These are phyloP conservation scores for Saccharomyces uvarum DNA, from an alignment of 1,139 yeast genomes.

Conservation along the genomic window DNA sequence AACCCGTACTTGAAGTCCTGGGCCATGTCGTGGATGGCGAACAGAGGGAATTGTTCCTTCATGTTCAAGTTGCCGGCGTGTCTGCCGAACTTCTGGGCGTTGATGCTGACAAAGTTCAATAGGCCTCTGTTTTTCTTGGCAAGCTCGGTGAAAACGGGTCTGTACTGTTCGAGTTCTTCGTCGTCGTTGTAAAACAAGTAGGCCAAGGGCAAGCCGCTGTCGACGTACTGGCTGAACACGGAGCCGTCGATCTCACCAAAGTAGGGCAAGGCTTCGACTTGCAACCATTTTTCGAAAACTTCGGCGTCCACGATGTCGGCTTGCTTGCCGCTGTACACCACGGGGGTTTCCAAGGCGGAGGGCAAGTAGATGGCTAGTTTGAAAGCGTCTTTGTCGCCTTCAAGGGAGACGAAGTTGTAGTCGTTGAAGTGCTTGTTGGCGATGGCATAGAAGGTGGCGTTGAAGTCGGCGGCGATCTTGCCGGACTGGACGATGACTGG, in stretches of 20 bases:
- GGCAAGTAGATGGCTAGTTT: slow-evolving; percentile 12
- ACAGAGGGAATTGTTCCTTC: slow-evolving; percentile 80
- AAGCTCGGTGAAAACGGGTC: slow-evolving; percentile 47
- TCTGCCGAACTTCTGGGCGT: slow-evolving; percentile 72
- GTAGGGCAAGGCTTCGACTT: slow-evolving; percentile 68
- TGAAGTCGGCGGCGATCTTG: slow-evolving; percentile 18
- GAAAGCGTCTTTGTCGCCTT: slow-evolving; percentile 33
- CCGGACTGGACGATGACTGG: slow-evolving; percentile 35
- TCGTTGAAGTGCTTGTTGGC: slow-evolving; percentile 22
- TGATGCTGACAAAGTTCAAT: slow-evolving; percentile 81
- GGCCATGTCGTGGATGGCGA: slow-evolving; percentile 71
- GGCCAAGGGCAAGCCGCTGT: slow-evolving; percentile 68
- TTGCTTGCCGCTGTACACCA: slow-evolving; percentile 32
- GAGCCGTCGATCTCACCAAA: slow-evolving; percentile 87
- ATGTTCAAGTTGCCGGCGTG: slow-evolving; percentile 87
- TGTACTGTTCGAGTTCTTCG: slow-evolving; percentile 56
- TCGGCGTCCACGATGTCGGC: slow-evolving; percentile 29
- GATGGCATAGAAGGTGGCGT: slow-evolving; percentile 24
- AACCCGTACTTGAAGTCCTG: slow-evolving; percentile 71
- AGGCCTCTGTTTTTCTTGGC: slow-evolving; percentile 75
- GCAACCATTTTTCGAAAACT: slow-evolving; percentile 48
- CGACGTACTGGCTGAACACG: slow-evolving; percentile 70
- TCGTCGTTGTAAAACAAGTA: slow-evolving; percentile 73
- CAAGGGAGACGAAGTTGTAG: slow-evolving; percentile 15
- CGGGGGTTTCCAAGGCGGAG: slow-evolving; percentile 35